A percentile compares a stretch with the other conserved stretches of the same genome.
Evolutionary conservation across 2,329 filamentous ascomycete genomes (phyloP).

Genomic region (Aspergillus sp.): DNA sequence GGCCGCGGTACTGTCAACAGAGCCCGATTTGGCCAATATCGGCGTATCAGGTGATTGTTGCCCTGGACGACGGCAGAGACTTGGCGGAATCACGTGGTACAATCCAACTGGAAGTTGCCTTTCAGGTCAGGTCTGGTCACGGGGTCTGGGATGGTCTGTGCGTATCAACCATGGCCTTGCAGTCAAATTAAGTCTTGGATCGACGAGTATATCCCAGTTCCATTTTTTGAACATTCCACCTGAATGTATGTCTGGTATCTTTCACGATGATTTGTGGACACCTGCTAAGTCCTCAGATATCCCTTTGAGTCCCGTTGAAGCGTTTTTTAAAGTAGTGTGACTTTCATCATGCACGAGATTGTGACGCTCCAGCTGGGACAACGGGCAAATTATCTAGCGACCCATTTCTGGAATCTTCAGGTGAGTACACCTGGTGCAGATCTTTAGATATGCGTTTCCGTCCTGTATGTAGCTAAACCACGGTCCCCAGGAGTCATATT

Average conservation of each 20-base stretch:
- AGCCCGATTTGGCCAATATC: conserved; percentile 22
- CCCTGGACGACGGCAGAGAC: conserved; percentile 25
- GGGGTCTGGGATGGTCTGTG: conserved; percentile 4
- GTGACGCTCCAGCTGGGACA: conserved; percentile 91
- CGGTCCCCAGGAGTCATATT: conserved; percentile 82
- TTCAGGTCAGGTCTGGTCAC: neutral
- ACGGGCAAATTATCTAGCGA: conserved; percentile 87
- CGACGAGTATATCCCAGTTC: neutral
- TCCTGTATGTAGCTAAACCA: neutral
- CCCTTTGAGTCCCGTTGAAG: neutral
- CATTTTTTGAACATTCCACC: neutral
- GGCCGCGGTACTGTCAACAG: conserved; percentile 7
- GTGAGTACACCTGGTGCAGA: conserved; percentile 46
- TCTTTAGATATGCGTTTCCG: neutral
- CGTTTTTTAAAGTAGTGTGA: neutral
- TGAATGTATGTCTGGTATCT: conserved; percentile 5
- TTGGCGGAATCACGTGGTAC: conserved; percentile 24
- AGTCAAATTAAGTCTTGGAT: neutral
- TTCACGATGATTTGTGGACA: neutral
- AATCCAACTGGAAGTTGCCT: conserved; percentile 6
- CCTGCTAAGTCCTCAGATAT: conserved; percentile 5
- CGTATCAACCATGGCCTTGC: neutral
- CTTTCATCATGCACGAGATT: conserved; percentile 78
- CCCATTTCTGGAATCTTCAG: conserved; percentile 97
- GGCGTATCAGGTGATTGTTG: conserved; percentile 32